Base-by-base conservation (phyloP, 495 filamentous ascomycete species). In the Xylaria venustula region DNA sequence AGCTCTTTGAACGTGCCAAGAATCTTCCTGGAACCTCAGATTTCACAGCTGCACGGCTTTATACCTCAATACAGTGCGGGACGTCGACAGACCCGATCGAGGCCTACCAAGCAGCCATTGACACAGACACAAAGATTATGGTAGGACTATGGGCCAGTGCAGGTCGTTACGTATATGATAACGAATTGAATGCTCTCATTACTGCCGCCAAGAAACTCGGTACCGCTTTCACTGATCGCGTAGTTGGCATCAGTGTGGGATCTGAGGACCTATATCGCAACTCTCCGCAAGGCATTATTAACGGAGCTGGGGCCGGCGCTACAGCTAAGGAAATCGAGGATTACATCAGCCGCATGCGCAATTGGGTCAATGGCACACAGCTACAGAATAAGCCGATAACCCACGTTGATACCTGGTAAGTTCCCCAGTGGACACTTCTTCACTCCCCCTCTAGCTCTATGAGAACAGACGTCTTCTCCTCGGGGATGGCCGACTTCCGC, bases 181-280 rank as follows among this genome's bases (percentile, higher is more conserved):
- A 86, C 60, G 85, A 90, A 68, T 69, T 90, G n/a, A 73, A 79
- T 22, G 88, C 88, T 19, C 81, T 91, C 34, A 78, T 79, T 67
- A 66, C 74, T 30, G 85, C 84, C 60, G 86, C 84, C 67, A 45
- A 56, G 8, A 71, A 79, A 62, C 85, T 88, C 66, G 85, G 85
- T 17, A 73, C 75, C 6, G 67, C 66, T 4, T 85, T 91, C 71
- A 77, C 83, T 48, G 74, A 81, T 64, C 79, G 85, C 51, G 79
- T 92, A 44, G 82, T 81, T 51, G 90, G 87, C 73, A 89, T 93
- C 74, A 90, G 89, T 30, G 89, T 93, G 59, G 90, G 90, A 51
- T 88, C 84, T 63, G 90, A 93, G 78, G 88, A 91, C 75, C 3
- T 93, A 3, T 93, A 92, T 80, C 84, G 90, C 52, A 83, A 79